These are phyloP conservation scores for Candida pseudofarinosa DNA, from an alignment of 805 yeast species.

Conservation along the genomic window DNA sequence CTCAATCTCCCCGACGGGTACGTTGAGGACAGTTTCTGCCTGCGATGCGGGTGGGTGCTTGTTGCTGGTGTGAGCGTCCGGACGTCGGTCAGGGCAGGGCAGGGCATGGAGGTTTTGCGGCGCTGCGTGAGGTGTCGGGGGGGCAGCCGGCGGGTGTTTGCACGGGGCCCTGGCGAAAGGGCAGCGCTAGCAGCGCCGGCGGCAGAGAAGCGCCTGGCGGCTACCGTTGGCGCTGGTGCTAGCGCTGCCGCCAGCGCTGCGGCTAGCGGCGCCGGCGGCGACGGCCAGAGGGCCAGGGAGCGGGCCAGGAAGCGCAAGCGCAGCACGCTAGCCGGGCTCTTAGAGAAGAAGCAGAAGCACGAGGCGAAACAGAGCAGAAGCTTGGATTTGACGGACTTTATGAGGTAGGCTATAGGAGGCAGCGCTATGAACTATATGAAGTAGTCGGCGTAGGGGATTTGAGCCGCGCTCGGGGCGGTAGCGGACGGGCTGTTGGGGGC, in stretches of 20 bases:
- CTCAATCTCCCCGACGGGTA: slow-evolving; percentile 25
- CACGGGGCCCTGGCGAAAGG: not conserved
- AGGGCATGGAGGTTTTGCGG: slow-evolving; percentile 5
- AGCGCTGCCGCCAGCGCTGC: not conserved
- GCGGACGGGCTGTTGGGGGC: not conserved
- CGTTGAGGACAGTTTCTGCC: slow-evolving; percentile 24
- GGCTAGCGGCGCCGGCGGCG: not conserved
- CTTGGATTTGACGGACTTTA: slow-evolving; percentile 48
- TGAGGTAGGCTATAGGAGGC: slow-evolving; percentile 28
- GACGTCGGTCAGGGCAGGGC: slow-evolving; percentile 11
- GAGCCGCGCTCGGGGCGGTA: not conserved
- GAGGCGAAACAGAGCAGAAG: slow-evolving; percentile 25
- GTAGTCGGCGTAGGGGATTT: not conserved
- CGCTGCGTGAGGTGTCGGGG: not conserved
- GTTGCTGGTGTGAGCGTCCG: slow-evolving; percentile 34
- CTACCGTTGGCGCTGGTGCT: not conserved
- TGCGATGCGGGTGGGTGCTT: slow-evolving; percentile 25
- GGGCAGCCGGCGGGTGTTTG: not conserved
- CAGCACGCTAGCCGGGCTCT: slow-evolving; percentile 38
- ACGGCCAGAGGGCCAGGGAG: slow-evolving; percentile 9
- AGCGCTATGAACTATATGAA: slow-evolving; percentile 1
- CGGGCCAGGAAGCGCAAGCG: slow-evolving; percentile 46
- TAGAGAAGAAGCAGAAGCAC: slow-evolving; percentile 38
- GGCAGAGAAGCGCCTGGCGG: too few species aligned
- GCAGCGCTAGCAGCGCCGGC: too few species aligned